These are phyloP conservation scores for Bimuria novae-zelandiae DNA, from an alignment of 2,329 filamentous ascomycete species.

Conservation along the genomic window DNA sequence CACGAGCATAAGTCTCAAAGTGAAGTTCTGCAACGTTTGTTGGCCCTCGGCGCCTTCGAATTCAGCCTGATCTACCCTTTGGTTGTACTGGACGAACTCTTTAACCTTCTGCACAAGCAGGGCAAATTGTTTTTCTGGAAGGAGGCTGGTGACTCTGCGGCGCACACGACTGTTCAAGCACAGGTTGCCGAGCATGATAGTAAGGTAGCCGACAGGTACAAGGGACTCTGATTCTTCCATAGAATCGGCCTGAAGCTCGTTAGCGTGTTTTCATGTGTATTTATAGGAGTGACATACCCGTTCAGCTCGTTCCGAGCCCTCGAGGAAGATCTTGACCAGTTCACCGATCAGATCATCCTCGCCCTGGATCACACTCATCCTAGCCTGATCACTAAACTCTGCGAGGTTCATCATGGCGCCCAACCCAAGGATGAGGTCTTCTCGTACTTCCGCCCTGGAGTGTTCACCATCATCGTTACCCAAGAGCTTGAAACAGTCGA, in stretches of 20 bases:
- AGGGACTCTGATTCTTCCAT: slow-evolving; percentile 75
- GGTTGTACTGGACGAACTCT: slow-evolving; percentile 66
- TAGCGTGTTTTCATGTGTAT: slow-evolving; percentile 17
- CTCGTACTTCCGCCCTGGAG: slow-evolving; percentile 60
- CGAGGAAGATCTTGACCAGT: slow-evolving; percentile 69
- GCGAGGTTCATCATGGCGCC: slow-evolving; percentile 87
- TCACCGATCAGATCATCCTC: slow-evolving; percentile 57
- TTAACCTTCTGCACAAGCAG: slow-evolving; percentile 62
- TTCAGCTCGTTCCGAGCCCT: slow-evolving; percentile 66
- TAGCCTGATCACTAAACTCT: slow-evolving; percentile 71
- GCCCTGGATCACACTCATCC: slow-evolving; percentile 32
- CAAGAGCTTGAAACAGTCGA: slow-evolving; percentile 28
- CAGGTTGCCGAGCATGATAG: slow-evolving; percentile 81
- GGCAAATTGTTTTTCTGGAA: slow-evolving; percentile 55
- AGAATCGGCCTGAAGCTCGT: slow-evolving; percentile 53
- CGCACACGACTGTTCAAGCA: slow-evolving; percentile 62
- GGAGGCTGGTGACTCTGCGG: slow-evolving; percentile 45
- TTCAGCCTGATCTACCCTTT: slow-evolving; percentile 58
- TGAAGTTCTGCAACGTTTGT: slow-evolving; percentile 56
- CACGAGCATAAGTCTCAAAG: slow-evolving; percentile 58
- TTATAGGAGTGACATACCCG: slow-evolving; percentile 63
- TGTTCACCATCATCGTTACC: slow-evolving; percentile 50
- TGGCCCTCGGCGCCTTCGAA: slow-evolving; percentile 55
- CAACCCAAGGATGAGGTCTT: slow-evolving; percentile 76
- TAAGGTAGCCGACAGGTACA: slow-evolving; percentile 84